Conservation (phyloP, 2,329 filamentous ascomycete genomes). For the Clarireedia monteithiana region DNA sequence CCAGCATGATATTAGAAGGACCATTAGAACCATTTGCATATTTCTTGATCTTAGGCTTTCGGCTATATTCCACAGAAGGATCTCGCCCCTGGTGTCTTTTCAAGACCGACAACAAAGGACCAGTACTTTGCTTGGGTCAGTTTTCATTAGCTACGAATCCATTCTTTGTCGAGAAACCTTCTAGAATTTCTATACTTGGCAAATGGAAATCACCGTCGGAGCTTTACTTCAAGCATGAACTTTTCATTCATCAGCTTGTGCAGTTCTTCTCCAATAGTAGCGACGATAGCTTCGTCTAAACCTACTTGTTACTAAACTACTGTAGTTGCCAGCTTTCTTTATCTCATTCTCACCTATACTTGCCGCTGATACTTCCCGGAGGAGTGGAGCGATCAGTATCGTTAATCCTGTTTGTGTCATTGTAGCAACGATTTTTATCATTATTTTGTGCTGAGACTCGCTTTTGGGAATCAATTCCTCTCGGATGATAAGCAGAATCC, state of each 20-base stretch:
- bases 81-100: too few relatives aligned
- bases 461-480: background rate
- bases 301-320: too few relatives aligned
- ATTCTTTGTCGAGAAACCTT: background rate
- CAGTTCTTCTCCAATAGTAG: too few relatives aligned
- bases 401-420: background rate
- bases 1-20: too few relatives aligned
- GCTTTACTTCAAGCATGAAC: too few relatives aligned
- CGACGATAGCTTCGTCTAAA: too few relatives aligned
- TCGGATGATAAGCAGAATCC: too few relatives aligned
- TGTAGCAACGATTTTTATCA: background rate
- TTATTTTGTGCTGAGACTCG: background rate
- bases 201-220: too few relatives aligned
- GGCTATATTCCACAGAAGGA: too few relatives aligned
- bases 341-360: background rate
- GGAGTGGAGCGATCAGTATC: background rate
- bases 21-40: too few relatives aligned
- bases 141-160: background rate
- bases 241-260: background rate
- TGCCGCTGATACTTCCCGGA: background rate
- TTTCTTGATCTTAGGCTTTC: too few relatives aligned
- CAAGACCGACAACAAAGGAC: background rate
- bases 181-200: constrained; percentile 1
- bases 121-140: background rate
- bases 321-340: background rate